Conservation (phyloP, 1,139 yeast genomes). For the Taphrina deformans region DNA sequence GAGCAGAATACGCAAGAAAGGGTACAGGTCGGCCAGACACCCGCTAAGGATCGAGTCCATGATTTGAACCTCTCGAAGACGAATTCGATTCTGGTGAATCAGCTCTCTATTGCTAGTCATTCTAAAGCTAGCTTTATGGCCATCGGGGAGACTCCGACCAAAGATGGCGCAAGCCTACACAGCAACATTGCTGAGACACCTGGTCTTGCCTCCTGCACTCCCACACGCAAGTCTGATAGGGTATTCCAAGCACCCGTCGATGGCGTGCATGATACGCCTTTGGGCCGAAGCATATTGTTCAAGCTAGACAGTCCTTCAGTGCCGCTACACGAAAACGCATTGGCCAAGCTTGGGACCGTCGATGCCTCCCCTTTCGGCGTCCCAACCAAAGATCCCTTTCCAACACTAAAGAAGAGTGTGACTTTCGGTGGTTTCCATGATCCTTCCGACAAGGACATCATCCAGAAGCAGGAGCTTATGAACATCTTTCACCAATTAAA, state of each 20-base stretch:
- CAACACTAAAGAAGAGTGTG: constrained; percentile 8
- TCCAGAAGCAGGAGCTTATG: neutral
- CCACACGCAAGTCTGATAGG: neutral
- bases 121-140: constrained; percentile 30
- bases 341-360: neutral
- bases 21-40: constrained; percentile 24
- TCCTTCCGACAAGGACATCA: neutral
- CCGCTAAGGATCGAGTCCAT: constrained; percentile 13
- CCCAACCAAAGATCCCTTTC: neutral
- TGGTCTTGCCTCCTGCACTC: neutral
- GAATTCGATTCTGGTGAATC: neutral
- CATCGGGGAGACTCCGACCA: constrained; percentile 20
- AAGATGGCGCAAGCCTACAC: neutral
- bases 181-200: constrained; percentile 10
- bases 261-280: constrained; percentile 14
- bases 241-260: constrained; percentile 6
- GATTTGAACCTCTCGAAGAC: neutral
- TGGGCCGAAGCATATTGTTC: constrained; percentile 11
- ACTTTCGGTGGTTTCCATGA: neutral
- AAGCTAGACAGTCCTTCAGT: constrained; percentile 9
- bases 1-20: constrained; percentile 19
- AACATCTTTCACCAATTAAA: neutral
- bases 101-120: constrained; percentile 1
- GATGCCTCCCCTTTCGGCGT: neutral
- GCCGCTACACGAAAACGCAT: neutral